Percentiles rank a stretch among this genome's conserved stretches.
Conservation (phyloP, 2,329 filamentous ascomycete species). For the Fusarium sp. region DNA sequence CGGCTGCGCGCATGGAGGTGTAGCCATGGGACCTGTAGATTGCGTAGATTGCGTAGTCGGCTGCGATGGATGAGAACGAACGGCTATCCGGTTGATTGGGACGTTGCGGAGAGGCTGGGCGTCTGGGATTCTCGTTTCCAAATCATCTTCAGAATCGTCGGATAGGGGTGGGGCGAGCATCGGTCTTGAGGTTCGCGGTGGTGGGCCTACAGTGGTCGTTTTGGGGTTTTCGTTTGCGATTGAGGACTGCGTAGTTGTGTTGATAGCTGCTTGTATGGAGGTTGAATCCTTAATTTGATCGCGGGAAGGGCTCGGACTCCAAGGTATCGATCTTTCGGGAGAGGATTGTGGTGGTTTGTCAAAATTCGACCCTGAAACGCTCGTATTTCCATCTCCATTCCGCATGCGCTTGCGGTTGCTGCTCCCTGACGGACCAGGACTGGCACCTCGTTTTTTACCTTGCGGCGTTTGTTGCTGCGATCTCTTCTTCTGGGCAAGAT, state of each 20-base stretch:
- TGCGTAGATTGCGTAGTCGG: constrained; percentile 17
- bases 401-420: constrained; percentile 26
- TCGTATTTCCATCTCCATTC: constrained; percentile 10
- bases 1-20: constrained; percentile 51
- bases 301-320: constrained; percentile 38
- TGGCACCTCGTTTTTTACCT: constrained; percentile 18
- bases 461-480: constrained; percentile 2
- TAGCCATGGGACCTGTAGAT: constrained; percentile 37
- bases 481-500: constrained; percentile 21
- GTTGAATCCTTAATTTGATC: not conserved
- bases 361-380: not conserved
- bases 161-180: constrained; percentile 25
- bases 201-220: constrained; percentile 14
- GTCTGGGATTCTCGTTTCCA: constrained; percentile 52
- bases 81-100: constrained; percentile 44
- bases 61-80: constrained; percentile 27
- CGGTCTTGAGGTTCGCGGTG: constrained; percentile 18
- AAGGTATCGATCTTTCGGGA: constrained; percentile 26
- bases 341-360: constrained; percentile 10
- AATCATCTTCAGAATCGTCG: constrained; percentile 49
- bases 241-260: constrained; percentile 32
- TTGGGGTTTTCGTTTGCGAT: constrained; percentile 44
- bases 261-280: not conserved
- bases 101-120: constrained; percentile 34
- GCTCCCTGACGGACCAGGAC: not conserved